phyloP scores from a whole-genome alignment of 169 alveolate species.

The Babesia bovis region DNA sequence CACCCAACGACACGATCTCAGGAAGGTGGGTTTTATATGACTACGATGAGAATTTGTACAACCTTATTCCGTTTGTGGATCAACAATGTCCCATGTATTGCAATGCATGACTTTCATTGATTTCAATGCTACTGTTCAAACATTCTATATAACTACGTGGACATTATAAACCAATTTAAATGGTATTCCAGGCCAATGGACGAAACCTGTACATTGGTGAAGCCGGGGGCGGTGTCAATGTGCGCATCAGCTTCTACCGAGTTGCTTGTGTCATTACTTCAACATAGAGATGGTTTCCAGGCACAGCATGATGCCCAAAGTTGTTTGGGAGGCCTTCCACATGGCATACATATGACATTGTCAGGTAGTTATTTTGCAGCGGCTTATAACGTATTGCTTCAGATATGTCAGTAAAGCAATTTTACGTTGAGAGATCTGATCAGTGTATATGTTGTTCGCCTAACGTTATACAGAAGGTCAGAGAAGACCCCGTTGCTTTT shows the following conservation, averaged over 20 bases:
- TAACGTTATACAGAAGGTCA: conserved; percentile 37
- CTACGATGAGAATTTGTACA: too few species aligned
- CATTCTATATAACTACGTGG: not conserved
- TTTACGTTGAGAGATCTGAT: conserved; percentile 63
- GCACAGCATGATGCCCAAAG: conserved; percentile 60
- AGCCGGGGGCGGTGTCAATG: conserved; percentile 68
- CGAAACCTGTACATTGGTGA: conserved; percentile 73
- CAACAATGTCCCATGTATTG: not conserved
- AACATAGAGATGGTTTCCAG: conserved; percentile 64
- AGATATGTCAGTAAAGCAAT: conserved; percentile 50
- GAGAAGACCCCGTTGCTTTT: conserved; percentile 39
- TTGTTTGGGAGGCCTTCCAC: conserved; percentile 76
- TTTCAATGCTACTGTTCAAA: not conserved
- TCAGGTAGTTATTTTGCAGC: conserved; percentile 30
- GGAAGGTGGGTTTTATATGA: conserved; percentile 34
- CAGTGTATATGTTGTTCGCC: conserved; percentile 75
- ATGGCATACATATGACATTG: conserved; percentile 63
- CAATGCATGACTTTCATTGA: not conserved
- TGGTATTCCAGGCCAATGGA: conserved; percentile 61
- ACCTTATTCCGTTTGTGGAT: not conserved
- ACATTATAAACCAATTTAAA: not conserved
- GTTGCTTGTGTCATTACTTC: conserved; percentile 69
- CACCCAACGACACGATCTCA: conserved; percentile 54
- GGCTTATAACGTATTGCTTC: not conserved
- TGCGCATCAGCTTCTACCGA: conserved; percentile 75